Percentiles rank a stretch among this genome's conserved stretches.
Evolutionary conservation across 2,329 filamentous ascomycete genomes (phyloP).

Genomic region (Sphaerulina populicola): DNA sequence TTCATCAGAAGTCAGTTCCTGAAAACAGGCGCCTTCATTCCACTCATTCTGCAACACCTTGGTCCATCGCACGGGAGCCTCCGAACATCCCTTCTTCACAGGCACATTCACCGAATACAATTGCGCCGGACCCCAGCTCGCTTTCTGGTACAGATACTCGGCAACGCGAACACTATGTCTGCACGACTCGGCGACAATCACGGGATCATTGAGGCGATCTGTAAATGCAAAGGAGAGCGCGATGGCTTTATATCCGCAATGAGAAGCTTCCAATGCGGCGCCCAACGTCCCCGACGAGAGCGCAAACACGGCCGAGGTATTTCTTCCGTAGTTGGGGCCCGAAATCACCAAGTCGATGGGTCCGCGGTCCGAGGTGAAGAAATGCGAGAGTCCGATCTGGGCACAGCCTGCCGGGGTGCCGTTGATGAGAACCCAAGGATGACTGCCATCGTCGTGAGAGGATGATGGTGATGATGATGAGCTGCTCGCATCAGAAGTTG

Average conservation of each 20-base stretch:
- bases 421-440: constrained; percentile 45
- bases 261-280: constrained; percentile 44
- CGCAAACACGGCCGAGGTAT: constrained; percentile 44
- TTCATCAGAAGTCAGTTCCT: constrained; percentile 59
- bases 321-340: constrained; percentile 45
- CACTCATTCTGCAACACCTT: constrained; percentile 86
- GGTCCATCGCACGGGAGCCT: constrained; percentile 69
- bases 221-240: constrained; percentile 90
- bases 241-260: constrained; percentile 51
- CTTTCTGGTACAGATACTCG: constrained; percentile 68
- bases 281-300: constrained; percentile 44
- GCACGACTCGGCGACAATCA: constrained; percentile 69
- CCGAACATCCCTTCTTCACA: constrained; percentile 62
- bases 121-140: constrained; percentile 51
- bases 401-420: constrained; percentile 44
- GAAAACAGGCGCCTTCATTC: constrained; percentile 75
- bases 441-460: constrained; percentile 28
- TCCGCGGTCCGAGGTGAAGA: constrained; percentile 37
- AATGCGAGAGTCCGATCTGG: constrained; percentile 43
- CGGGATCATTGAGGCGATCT: constrained; percentile 70
- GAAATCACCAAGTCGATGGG: constrained; percentile 41
- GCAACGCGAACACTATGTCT: constrained; percentile 67
- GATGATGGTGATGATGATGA: constrained; percentile 4
- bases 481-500: constrained; percentile 6
- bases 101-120: constrained; percentile 92